phyloP scores from a whole-genome alignment of 306 rosid species.

The Corylus heterophylla region DNA sequence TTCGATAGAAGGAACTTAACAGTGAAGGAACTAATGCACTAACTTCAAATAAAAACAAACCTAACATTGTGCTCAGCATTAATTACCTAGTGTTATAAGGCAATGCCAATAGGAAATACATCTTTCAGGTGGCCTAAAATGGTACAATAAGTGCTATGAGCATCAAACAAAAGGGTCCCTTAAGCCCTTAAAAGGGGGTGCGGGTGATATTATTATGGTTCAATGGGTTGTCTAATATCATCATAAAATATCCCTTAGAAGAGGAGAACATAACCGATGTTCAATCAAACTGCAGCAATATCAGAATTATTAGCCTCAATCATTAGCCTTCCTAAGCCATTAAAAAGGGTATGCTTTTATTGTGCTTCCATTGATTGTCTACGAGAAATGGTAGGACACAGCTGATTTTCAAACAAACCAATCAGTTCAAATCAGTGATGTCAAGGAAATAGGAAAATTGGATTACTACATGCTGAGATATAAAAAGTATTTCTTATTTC shows the following conservation, averaged over 20 bases:
- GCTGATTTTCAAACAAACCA: background rate
- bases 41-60: background rate
- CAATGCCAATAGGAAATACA: background rate
- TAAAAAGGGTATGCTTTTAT: background rate
- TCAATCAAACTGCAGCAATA: background rate
- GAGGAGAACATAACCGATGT: background rate
- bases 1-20: constrained; percentile 15
- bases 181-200: background rate
- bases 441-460: background rate
- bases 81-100: background rate
- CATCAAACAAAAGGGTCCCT: background rate
- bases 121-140: constrained; percentile 5
- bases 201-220: background rate
- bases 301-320: background rate
- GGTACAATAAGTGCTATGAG: background rate
- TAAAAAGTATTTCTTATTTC: background rate
- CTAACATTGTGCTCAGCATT: background rate
- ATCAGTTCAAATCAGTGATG: background rate
- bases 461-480: background rate
- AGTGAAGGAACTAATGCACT: constrained; percentile 15
- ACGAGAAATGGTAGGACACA: background rate
- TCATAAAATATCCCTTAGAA: background rate
- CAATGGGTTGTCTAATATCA: background rate
- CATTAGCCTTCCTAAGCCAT: background rate
- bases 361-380: background rate